Percentiles rank a stretch among this genome's conserved stretches.
Evolutionary conservation across 257 asterid genomes (phyloP).

Genomic region (Nyctanthes arbortristis): DNA sequence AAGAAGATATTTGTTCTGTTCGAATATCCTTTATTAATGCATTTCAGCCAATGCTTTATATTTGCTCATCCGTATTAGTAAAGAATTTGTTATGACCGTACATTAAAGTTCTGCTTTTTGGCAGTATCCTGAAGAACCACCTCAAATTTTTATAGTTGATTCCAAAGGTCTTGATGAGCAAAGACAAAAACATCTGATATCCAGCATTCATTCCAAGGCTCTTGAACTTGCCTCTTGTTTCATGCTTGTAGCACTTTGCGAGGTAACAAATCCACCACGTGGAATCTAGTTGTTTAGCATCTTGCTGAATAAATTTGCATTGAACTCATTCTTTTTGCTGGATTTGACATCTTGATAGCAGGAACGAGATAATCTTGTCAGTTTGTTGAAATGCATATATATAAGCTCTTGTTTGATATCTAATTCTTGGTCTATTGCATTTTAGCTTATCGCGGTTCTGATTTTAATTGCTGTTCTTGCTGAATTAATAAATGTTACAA

Average conservation of each 20-base stretch:
- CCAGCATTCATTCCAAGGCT: slow-evolving; percentile 57
- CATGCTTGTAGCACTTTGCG: slow-evolving; percentile 93
- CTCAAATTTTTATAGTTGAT: slow-evolving; percentile 60
- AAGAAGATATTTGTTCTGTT: not conserved
- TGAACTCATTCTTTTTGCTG: not conserved
- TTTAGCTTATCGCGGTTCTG: not conserved
- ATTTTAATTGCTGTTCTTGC: not conserved
- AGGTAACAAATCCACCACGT: slow-evolving; percentile 48
- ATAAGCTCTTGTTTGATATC: slow-evolving; percentile 4
- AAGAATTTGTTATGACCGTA: not conserved
- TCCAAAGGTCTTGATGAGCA: slow-evolving; percentile 88
- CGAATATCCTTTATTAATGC: not conserved
- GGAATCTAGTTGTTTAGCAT: slow-evolving; percentile 16
- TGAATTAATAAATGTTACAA: slow-evolving; percentile 3
- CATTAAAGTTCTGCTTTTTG: slow-evolving; percentile 20
- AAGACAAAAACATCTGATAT: slow-evolving; percentile 59
- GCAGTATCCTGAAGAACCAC: slow-evolving; percentile 93
- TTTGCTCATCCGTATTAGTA: not conserved
- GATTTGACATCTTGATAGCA: not conserved
- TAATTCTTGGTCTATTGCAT: not conserved
- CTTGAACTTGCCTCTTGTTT: slow-evolving; percentile 66
- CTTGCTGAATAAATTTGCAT: not conserved
- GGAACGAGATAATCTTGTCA: not conserved
- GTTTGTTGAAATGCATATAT: not conserved
- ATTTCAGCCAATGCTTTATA: not conserved